These are phyloP conservation scores for Starmerella geochares DNA, from an alignment of 805 yeast genomes.

Conservation along the genomic window DNA sequence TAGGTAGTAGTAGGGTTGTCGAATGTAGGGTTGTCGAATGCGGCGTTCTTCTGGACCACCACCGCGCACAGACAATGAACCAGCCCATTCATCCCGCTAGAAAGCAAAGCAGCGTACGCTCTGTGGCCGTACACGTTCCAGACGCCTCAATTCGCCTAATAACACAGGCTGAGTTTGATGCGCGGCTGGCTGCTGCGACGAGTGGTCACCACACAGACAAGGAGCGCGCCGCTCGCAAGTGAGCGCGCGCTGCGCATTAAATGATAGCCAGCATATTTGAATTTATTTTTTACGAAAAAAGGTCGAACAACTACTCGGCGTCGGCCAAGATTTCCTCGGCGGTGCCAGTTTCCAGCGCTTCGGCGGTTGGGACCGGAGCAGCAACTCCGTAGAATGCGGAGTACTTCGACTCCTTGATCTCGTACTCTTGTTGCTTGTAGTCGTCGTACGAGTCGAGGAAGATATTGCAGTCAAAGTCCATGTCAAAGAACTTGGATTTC, in stretches of 20 bases:
- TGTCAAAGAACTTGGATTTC: conserved; percentile 50
- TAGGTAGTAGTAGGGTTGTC: too few species aligned
- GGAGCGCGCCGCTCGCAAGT: not conserved
- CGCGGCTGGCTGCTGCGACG: not conserved
- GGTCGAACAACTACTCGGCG: not conserved
- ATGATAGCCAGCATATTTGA: not conserved
- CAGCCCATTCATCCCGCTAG: not conserved
- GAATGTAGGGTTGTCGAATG: too few species aligned
- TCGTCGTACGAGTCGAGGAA: conserved; percentile 34
- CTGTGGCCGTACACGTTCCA: not conserved
- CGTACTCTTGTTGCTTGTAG: conserved; percentile 25
- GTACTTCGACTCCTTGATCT: conserved; percentile 18
- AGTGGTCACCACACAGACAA: not conserved
- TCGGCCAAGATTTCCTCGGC: conserved; percentile 3
- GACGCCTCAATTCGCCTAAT: not conserved
- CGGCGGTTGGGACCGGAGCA: conserved; percentile 11
- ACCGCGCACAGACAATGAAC: too few species aligned
- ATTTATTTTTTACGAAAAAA: not conserved
- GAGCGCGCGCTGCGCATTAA: not conserved
- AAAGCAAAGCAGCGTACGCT: not conserved
- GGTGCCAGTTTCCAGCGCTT: conserved; percentile 9
- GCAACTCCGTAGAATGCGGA: conserved; percentile 20
- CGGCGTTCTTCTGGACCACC: too few species aligned
- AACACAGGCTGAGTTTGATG: not conserved
- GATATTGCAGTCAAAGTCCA: conserved; percentile 82